Evolutionary conservation across 2,329 filamentous ascomycete genomes (phyloP), one percentile per base, ranked within the genome.

Genomic region (Thielaviopsis musarum): DNA sequence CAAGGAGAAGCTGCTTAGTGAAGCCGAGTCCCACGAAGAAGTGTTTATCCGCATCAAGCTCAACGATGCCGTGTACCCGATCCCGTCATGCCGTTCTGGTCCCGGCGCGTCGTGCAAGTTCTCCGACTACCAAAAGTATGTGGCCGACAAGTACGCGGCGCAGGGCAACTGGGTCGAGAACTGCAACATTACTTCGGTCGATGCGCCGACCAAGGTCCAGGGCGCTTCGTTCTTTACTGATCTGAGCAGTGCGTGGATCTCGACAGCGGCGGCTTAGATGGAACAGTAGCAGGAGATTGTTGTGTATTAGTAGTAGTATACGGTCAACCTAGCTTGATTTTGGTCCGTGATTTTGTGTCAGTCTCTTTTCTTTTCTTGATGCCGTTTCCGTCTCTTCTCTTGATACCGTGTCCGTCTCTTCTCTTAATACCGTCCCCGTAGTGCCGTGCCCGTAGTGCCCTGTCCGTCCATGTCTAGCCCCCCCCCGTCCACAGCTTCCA

Each of bases 21-120:
- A 59, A 21, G 21, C 21, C 53, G 57, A 63, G 58, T 48, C 45
- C 30, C 63, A 30, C 21, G 72, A 70, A 48, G 68, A 69, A 48
- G 73, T 69, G 17, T 82, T 76, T 61, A 66, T 85, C 51, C 77
- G 82, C 17, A 75, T 85, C 55, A 71, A 75, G 12, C 71, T 85
- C 51, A 84, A 85, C 64, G 81, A 85, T 59, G 78, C 77, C 7
- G 75, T 85, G 2, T 84, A 85, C 65, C 79, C 79, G 0, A 68
- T 84, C 0, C 74, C 77, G 0, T 73, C 70, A 0, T 84, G 80
- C 68, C 71, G 74, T 62, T 71, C 70, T 62, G 82, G 78, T 0
- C 81, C 78, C 3, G 82, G 79, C 5, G 72, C 69, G 6, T 78
- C 75, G 19, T 82, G 80, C 64, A 68, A 72, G 2, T 62, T 81